These are phyloP conservation scores for Tolypocladium amazonense DNA, from an alignment of 2,329 filamentous ascomycete species.

Conservation along the genomic window DNA sequence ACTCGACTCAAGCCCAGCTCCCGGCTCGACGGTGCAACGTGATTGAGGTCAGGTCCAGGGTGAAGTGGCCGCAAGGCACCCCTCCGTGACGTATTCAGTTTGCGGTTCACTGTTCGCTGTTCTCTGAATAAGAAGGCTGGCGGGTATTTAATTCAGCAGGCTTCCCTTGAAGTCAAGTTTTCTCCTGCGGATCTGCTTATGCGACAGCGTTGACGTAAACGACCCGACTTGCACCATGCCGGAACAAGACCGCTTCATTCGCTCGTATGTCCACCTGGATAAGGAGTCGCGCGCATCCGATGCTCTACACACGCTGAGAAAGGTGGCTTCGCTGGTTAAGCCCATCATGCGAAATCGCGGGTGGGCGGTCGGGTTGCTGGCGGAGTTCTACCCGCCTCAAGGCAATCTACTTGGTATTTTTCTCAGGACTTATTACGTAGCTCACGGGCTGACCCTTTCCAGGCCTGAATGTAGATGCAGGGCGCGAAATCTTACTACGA, in stretches of 20 bases:
- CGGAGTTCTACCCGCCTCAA: constrained; percentile 76
- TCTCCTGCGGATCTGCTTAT: not conserved
- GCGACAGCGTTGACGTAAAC: too few species aligned
- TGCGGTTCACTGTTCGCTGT: not conserved
- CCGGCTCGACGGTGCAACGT: not conserved
- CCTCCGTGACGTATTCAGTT: not conserved
- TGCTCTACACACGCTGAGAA: constrained; percentile 55
- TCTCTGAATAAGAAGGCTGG: not conserved
- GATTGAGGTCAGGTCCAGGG: not conserved
- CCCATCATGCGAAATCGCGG: constrained; percentile 83
- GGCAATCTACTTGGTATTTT: constrained; percentile 54
- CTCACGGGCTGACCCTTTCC: not conserved
- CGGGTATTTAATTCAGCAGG: not conserved
- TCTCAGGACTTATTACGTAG: not conserved
- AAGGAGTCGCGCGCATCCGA: constrained; percentile 36
- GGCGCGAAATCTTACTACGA: constrained; percentile 71
- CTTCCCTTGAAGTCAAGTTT: not conserved
- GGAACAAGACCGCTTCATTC: constrained; percentile 29
- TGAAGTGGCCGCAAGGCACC: not conserved
- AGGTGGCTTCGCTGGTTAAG: constrained; percentile 80
- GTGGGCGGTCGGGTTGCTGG: constrained; percentile 70
- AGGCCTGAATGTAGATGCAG: constrained; percentile 69
- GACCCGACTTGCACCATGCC: constrained; percentile 4
- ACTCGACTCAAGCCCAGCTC: not conserved
- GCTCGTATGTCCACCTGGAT: constrained; percentile 37